These are phyloP conservation scores for Arachis hypogaea DNA, from an alignment of 306 rosid species.

Conservation along the genomic window DNA sequence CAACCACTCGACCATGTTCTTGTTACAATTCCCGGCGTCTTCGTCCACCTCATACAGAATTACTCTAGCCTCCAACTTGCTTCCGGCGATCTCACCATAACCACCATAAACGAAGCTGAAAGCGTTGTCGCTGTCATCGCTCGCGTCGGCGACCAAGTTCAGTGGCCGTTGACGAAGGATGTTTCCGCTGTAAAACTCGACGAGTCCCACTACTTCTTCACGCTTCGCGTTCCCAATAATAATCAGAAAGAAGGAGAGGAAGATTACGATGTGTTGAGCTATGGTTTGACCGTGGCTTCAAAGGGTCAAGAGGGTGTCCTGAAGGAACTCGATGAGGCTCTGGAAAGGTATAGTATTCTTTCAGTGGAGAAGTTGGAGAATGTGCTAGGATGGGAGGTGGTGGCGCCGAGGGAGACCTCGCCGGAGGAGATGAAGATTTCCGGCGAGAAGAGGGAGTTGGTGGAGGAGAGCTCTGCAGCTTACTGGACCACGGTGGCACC, in stretches of 20 bases:
- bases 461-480: constrained; percentile 68
- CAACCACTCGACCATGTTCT: constrained; percentile 56
- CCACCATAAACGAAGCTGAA: constrained; percentile 48
- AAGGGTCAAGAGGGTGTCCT: constrained; percentile 55
- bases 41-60: constrained; percentile 72
- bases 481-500: constrained; percentile 94
- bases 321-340: constrained; percentile 61
- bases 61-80: constrained; percentile 78
- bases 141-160: constrained; percentile 62
- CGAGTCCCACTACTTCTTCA: constrained; percentile 75
- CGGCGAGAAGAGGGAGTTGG: constrained; percentile 45
- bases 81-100: constrained; percentile 68
- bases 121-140: constrained; percentile 75
- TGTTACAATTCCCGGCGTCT: constrained; percentile 58
- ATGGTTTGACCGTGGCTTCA: constrained; percentile 69
- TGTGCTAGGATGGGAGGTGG: constrained; percentile 49
- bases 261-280: constrained; percentile 55
- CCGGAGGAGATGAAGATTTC: constrained; percentile 54
- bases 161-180: constrained; percentile 86
- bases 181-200: constrained; percentile 82
- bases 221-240: constrained; percentile 50
- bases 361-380: constrained; percentile 61
- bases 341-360: constrained; percentile 65
- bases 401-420: constrained; percentile 53
- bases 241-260: background rate